Base-by-base conservation (phyloP, 768 basidiomycete species). In the Lactarius tabidus region DNA sequence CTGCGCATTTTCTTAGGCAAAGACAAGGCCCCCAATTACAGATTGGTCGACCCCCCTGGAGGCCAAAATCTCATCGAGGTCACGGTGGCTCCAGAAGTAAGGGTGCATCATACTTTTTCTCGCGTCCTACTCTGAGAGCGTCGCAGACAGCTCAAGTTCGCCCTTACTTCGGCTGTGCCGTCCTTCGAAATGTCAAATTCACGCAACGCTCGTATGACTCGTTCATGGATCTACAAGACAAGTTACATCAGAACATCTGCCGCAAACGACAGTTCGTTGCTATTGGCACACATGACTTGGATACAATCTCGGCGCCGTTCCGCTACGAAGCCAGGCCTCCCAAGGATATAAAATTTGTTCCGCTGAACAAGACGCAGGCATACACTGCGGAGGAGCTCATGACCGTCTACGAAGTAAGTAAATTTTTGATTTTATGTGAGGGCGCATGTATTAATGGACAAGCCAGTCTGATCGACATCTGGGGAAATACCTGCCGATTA, bases 201-300 rank as follows among this genome's bases (percentile, higher is more conserved):
- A 93, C 91, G 33, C 86, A 86, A 51, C 82, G 84, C 59, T 94
- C 92, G 43, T 98, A 98, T 74, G 91, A 90, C 29, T 95, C 93
- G 67, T 98, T 99, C 84, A 96, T 99, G 71, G 97, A 98, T 74
- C 79, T 99, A n/a, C 97, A 99, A 78, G 97, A 99, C 74, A 99
- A 98, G 77, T 82, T 99, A 57, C 97, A 99, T 74, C 91, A 95
- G 73, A 99, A 99, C 76, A 84, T 99, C 38, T 95, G 93, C 72
- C 82, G 97, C 63, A 81, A 90, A 69, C 81, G 97, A 63, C 91
- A 90, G 72, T 84, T 99, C 52, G 97, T 96, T 55, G 86, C 97
- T 23, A 97, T 99, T 69, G 97, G 97, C 63, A 99, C 97, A 2
- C 97, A 99, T 70, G 97, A 99, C 77, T 77, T 99, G 57, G 95